These are phyloP conservation scores for Rubia tinctorum DNA, from an alignment of 305 asterid genomes.

Conservation along the genomic window DNA sequence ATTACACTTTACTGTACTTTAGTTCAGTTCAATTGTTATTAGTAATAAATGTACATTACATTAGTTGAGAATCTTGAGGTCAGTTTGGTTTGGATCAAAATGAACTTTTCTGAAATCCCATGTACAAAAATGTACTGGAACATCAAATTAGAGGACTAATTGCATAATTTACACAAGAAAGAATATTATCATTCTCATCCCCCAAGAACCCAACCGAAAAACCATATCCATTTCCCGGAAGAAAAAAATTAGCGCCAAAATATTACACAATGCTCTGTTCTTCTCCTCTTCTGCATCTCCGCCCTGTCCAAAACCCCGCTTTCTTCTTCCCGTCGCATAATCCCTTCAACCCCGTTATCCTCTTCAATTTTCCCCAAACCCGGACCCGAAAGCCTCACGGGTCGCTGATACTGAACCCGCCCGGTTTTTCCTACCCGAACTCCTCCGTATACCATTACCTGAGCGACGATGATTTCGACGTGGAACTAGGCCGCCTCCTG, in stretches of 20 bases:
- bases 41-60: too few relatives aligned
- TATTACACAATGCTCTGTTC: slow-evolving; percentile 33
- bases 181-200: not conserved
- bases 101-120: not conserved
- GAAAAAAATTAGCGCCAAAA: slow-evolving; percentile 54
- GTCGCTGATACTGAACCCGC: slow-evolving; percentile 1
- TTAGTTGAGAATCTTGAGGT: too few relatives aligned
- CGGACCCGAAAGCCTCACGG: slow-evolving; percentile 4
- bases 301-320: slow-evolving; percentile 24
- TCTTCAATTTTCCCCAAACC: not conserved
- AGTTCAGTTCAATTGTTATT: too few relatives aligned
- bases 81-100: not conserved
- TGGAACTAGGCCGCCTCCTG: slow-evolving; percentile 67
- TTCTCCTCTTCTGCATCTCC: slow-evolving; percentile 30
- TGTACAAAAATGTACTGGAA: too few relatives aligned
- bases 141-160: not conserved
- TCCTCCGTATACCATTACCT: slow-evolving; percentile 27
- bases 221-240: slow-evolving; percentile 14
- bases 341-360: slow-evolving; percentile 6
- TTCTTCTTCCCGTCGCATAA: slow-evolving; percentile 11
- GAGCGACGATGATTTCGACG: slow-evolving; percentile 45
- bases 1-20: too few relatives aligned
- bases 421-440: slow-evolving; percentile 21
- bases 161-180: not conserved
- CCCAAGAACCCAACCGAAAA: not conserved